These are phyloP conservation scores for Morella rubra DNA, from an alignment of 306 rosid species.

Conservation along the genomic window DNA sequence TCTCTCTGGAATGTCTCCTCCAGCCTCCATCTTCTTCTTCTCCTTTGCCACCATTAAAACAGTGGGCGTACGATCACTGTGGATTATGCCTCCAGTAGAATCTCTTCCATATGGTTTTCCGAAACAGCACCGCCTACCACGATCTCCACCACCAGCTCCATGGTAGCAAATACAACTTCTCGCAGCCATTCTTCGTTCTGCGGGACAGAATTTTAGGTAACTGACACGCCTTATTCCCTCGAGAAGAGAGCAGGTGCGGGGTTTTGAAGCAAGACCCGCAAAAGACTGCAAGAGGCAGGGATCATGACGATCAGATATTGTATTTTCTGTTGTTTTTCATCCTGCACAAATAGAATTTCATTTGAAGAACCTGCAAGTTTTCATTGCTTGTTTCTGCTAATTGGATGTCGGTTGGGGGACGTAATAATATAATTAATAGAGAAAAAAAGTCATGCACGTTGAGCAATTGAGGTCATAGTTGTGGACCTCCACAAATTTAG, in stretches of 20 bases:
- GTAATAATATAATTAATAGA: no score
- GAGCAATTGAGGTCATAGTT: no score
- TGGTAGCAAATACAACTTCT: conserved; percentile 90
- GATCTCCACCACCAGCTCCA: conserved; percentile 95
- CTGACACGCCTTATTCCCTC: conserved; percentile 86
- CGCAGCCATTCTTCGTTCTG: conserved; percentile 89
- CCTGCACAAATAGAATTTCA: no score
- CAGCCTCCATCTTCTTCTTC: conserved; percentile 89
- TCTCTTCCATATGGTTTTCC: conserved; percentile 70
- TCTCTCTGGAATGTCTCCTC: conserved; percentile 84
- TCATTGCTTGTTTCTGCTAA: no score
- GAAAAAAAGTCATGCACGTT: no score
- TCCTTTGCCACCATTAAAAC: conserved; percentile 94
- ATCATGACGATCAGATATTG: no score
- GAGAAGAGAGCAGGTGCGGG: conserved; percentile 83
- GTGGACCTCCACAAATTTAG: no score
- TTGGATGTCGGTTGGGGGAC: no score
- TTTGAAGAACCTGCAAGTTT: no score
- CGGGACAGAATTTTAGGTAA: conserved; percentile 88
- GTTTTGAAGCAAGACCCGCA: conserved; percentile 61
- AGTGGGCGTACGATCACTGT: conserved; percentile 90
- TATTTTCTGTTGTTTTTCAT: no score
- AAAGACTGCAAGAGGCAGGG: conserved; percentile 41
- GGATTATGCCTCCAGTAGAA: conserved; percentile 91
- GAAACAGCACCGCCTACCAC: conserved; percentile 86